Conservation (phyloP, 345 rosid species). For the Sisymbrium irio region DNA sequence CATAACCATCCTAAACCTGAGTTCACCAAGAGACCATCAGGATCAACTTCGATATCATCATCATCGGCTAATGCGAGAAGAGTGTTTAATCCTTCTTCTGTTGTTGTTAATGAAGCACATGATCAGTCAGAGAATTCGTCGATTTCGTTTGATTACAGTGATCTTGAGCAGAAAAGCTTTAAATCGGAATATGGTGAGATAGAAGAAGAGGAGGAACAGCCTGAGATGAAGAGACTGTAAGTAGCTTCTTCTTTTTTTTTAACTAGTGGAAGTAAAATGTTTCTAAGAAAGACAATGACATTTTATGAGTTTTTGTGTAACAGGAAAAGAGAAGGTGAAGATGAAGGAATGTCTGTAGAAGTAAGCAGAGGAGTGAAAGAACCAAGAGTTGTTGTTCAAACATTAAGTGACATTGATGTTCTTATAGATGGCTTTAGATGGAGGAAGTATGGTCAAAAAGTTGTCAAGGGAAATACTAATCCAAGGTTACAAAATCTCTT, state of each 20-base stretch:
- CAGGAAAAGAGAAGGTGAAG: slow-evolving; percentile 78
- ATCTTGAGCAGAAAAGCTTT: slow-evolving; percentile 62
- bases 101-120: slow-evolving; percentile 37
- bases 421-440: slow-evolving; percentile 94
- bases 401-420: slow-evolving; percentile 93
- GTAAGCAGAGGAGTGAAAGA: slow-evolving; percentile 84
- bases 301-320: slow-evolving; percentile 6
- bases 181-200: slow-evolving; percentile 56
- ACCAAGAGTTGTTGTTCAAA: slow-evolving; percentile 95
- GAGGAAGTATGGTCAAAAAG: slow-evolving; percentile 99
- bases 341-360: slow-evolving; percentile 78
- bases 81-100: slow-evolving; percentile 28
- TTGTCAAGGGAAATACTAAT: slow-evolving; percentile 96
- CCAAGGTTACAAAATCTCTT: slow-evolving; percentile 59
- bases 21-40: slow-evolving; percentile 69
- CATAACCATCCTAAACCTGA: slow-evolving; percentile 97
- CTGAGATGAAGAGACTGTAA: slow-evolving; percentile 80
- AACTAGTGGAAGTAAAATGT: not conserved
- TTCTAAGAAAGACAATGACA: not conserved
- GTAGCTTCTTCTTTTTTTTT: slow-evolving; percentile 27
- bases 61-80: slow-evolving; percentile 34
- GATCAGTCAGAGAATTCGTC: slow-evolving; percentile 86
- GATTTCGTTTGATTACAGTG: slow-evolving; percentile 64
- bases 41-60: slow-evolving; percentile 32
- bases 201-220: slow-evolving; percentile 75